A percentile compares a stretch with the other conserved stretches of the same genome.
Conservation (phyloP, 352 stramenopile genomes). For the Globisporangium heterothallicum region DNA sequence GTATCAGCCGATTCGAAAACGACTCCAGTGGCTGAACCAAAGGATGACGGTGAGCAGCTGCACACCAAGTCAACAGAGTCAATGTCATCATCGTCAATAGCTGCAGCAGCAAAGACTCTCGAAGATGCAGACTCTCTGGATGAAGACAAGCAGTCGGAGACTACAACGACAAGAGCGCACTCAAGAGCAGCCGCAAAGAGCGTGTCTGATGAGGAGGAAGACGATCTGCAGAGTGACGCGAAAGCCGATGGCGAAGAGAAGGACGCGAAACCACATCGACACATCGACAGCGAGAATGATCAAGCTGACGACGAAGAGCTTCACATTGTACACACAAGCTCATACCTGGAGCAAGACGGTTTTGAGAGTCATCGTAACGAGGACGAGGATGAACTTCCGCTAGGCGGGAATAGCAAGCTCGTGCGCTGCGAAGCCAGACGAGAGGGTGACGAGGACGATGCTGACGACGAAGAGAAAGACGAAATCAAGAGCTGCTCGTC, state of each 20-base stretch:
- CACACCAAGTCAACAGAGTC: background rate
- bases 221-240: background rate
- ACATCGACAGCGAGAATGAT: background rate
- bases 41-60: background rate
- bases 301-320: slow-evolving; percentile 1
- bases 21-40: background rate
- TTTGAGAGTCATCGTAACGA: background rate
- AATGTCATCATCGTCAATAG: background rate
- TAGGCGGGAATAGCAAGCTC: slow-evolving; percentile 24
- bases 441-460: background rate
- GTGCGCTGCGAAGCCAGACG: slow-evolving; percentile 4
- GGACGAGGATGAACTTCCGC: slow-evolving; percentile 14
- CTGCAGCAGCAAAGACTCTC: background rate
- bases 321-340: background rate
- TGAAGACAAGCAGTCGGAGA: background rate
- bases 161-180: background rate
- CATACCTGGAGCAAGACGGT: slow-evolving; percentile 1
- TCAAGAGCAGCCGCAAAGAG: no score
- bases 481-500: slow-evolving; percentile 27
- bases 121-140: background rate
- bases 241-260: no score
- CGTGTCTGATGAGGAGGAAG: no score
- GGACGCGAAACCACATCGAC: no score
- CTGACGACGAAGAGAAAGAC: slow-evolving; percentile 6
- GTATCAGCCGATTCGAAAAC: background rate